Percentiles rank a stretch among this genome's conserved stretches.
These are phyloP conservation scores for Helotiales sp. DNA, from an alignment of 2,329 filamentous ascomycete species.

Conservation along the genomic window DNA sequence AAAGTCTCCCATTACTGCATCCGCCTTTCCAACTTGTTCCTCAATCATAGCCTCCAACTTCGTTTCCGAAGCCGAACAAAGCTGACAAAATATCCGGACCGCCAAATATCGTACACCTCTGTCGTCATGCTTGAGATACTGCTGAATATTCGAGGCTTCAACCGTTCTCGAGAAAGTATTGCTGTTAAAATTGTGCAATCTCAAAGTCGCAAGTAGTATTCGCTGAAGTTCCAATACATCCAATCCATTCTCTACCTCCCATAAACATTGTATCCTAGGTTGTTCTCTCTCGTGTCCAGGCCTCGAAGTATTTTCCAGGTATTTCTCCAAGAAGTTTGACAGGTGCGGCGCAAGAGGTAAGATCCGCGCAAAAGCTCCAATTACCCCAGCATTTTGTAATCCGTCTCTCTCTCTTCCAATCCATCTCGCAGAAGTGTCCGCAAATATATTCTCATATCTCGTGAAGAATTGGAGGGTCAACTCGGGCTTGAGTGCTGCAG, in stretches of 20 bases:
- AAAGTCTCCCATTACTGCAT: constrained; percentile 70
- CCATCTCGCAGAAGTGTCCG: constrained; percentile 86
- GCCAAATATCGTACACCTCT: constrained; percentile 77
- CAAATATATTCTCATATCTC: constrained; percentile 75
- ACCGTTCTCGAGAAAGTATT: constrained; percentile 69
- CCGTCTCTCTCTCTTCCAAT: constrained; percentile 48
- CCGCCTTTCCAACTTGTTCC: constrained; percentile 64
- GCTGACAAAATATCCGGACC: constrained; percentile 78
- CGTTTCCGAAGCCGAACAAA: constrained; percentile 79
- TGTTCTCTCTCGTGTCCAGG: constrained; percentile 39
- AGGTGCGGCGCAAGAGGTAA: constrained; percentile 83
- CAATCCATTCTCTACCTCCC: constrained; percentile 41
- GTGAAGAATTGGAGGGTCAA: constrained; percentile 76
- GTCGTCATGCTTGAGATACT: constrained; percentile 65
- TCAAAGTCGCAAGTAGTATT: constrained; percentile 72
- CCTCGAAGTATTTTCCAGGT: constrained; percentile 38
- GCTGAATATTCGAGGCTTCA: constrained; percentile 69
- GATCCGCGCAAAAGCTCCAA: constrained; percentile 78
- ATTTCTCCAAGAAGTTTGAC: constrained; percentile 69
- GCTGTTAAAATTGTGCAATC: constrained; percentile 78
- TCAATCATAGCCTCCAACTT: constrained; percentile 75
- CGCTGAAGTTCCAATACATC: constrained; percentile 48
- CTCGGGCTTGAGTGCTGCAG: constrained; percentile 69
- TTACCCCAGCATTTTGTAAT: constrained; percentile 47
- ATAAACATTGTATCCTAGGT: constrained; percentile 32